Evolutionary conservation across 345 rosid genomes (phyloP).

Genomic region (Populus deltoides): DNA sequence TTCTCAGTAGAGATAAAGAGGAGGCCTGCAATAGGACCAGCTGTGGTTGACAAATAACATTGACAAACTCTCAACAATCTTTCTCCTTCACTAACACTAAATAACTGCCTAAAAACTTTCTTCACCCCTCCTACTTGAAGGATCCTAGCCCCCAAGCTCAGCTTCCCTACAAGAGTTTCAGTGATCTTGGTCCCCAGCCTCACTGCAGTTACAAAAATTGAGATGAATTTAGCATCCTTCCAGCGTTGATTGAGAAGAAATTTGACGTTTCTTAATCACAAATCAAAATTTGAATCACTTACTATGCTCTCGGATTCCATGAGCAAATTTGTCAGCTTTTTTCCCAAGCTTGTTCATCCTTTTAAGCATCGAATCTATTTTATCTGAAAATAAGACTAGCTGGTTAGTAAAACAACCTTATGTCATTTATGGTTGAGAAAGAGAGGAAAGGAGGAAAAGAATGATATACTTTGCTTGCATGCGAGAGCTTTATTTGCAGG

Average conservation of each 20-base stretch:
- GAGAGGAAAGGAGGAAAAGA: neutral
- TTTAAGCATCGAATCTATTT: constrained; percentile 29
- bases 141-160: constrained; percentile 44
- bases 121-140: constrained; percentile 42
- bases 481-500: constrained; percentile 30
- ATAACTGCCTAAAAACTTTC: constrained; percentile 41
- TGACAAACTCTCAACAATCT: constrained; percentile 44
- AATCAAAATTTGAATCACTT: neutral
- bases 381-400: constrained; percentile 5
- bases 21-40: constrained; percentile 53
- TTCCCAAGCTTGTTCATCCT: constrained; percentile 49
- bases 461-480: constrained; percentile 34
- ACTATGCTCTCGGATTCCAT: constrained; percentile 54
- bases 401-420: neutral
- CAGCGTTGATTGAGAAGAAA: neutral
- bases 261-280: neutral
- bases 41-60: constrained; percentile 47
- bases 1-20: constrained; percentile 43
- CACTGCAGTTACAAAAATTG: constrained; percentile 27
- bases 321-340: constrained; percentile 44
- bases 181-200: constrained; percentile 38
- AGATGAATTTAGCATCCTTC: neutral
- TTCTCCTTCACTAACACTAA: constrained; percentile 37
- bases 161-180: constrained; percentile 47
- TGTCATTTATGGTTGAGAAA: neutral